phyloP scores from a whole-genome alignment of 2,329 filamentous ascomycete species.

The Coniochaeta prunicola region DNA sequence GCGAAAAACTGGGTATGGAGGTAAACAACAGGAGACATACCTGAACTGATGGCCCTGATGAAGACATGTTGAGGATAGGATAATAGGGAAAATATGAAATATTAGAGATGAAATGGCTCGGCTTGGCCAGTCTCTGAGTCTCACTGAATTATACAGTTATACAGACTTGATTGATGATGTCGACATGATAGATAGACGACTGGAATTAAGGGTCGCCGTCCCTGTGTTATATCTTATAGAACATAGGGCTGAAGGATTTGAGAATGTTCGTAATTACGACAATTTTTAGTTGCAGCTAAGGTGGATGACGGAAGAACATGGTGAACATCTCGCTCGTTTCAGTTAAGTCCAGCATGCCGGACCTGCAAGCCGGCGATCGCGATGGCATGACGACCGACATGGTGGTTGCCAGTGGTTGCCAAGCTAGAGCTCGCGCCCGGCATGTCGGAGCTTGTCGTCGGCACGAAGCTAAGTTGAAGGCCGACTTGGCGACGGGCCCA shows the following conservation, averaged over 20 bases:
- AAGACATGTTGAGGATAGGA: neutral
- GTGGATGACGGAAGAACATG: neutral
- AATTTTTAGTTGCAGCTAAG: neutral
- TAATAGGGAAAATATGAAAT: neutral
- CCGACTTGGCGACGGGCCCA: neutral
- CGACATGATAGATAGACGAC: too few relatives aligned
- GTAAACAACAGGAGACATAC: neutral
- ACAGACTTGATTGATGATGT: neutral
- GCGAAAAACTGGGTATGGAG: neutral
- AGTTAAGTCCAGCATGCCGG: neutral
- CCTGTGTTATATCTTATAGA: too few relatives aligned
- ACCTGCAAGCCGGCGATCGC: neutral
- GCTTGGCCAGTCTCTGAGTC: neutral
- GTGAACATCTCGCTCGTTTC: neutral
- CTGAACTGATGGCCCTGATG: neutral
- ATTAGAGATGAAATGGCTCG: neutral
- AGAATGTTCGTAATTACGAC: neutral
- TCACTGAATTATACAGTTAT: neutral
- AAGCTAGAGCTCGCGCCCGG: neutral
- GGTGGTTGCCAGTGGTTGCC: neutral
- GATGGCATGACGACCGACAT: neutral
- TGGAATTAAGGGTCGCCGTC: too few relatives aligned
- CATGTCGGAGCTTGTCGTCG: slow-evolving; percentile 1
- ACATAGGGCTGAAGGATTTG: neutral
- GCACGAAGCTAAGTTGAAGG: neutral